Evolutionary conservation across 257 asterid species (phyloP), one percentile per base, ranked within the genome.

Genomic region (Lantana camara): DNA sequence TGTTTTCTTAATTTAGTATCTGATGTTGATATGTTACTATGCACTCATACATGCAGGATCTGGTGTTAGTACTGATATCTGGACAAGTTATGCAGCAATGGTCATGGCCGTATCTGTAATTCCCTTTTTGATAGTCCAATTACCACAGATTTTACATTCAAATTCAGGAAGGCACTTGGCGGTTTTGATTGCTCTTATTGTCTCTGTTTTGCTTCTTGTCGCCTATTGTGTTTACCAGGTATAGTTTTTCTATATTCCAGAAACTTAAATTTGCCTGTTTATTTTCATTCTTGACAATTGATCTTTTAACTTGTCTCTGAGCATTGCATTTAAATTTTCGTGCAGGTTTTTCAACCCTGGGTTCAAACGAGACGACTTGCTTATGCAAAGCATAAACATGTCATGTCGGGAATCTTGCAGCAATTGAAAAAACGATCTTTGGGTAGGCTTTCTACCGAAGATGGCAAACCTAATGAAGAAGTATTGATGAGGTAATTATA

Each of bases 141-240:
- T 90, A 7, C 95, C 97, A 41, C 90, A 83, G 47, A 35, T 88
- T n/a, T 49, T 90, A 46, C 75, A 80, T 66, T 73, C 84, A 15
- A 67, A 73, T 9, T 87, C 93, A 1, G 97, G 88, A 55, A 76
- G 89, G 63, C 85, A 80, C 73, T 73, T 82, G 73, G 79, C 87
- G 54, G 86, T 89, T 64, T 77, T 92, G 80, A 77, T 82, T 70
- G 94, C 76, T 49, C 91, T 92, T 52, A 74, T 89, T 34, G 72
- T 83, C 48, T 89, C 98, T 4, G 76, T 74, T 63, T 48, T 76
- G 17, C 83, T 87, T 38, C 74, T 89, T 44, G 57, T 92, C 61
- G 41, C 95, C 60, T 92, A 92, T 73, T 92, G 96, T 74, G 76
- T 89, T 35, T 92, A 85, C 83, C 98, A 89, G 96, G 96, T 92